Evolutionary conservation across 2,329 filamentous ascomycete genomes (phyloP).

Genomic region (Thielaviopsis populi): DNA sequence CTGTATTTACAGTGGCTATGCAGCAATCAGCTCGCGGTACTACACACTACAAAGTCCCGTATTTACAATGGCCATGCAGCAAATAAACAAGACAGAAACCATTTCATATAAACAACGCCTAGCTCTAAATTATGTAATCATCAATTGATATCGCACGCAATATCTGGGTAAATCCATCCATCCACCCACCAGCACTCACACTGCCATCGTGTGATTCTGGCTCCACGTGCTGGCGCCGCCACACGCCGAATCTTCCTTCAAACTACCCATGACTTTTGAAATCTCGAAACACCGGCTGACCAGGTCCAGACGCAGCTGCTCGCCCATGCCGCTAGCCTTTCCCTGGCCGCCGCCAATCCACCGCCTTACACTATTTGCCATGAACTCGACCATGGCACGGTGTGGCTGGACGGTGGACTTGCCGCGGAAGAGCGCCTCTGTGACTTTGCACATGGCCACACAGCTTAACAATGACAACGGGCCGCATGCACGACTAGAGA

Average conservation of each 20-base stretch:
- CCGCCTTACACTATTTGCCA: constrained; percentile 42
- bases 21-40: not conserved
- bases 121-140: constrained; percentile 3
- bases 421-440: constrained; percentile 37
- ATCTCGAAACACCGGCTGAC: constrained; percentile 41
- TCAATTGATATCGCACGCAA: not conserved
- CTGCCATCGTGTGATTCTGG: not conserved
- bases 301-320: constrained; percentile 36
- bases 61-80: not conserved
- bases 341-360: constrained; percentile 44
- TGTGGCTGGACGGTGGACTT: constrained; percentile 33
- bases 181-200: not conserved
- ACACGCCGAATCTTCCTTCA: constrained; percentile 46
- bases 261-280: constrained; percentile 42
- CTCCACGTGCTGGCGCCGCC: constrained; percentile 38
- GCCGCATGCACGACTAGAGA: constrained; percentile 23
- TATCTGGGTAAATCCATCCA: not conserved
- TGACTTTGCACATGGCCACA: constrained; percentile 42
- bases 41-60: not conserved
- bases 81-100: not conserved
- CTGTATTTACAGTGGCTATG: not conserved
- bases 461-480: constrained; percentile 43
- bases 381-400: constrained; percentile 35
- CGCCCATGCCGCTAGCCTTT: constrained; percentile 36
- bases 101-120: not conserved